Evolutionary conservation across 169 alveolate species (phyloP), one percentile per base, ranked within the genome.

Genomic region (Plasmodium vinckei): DNA sequence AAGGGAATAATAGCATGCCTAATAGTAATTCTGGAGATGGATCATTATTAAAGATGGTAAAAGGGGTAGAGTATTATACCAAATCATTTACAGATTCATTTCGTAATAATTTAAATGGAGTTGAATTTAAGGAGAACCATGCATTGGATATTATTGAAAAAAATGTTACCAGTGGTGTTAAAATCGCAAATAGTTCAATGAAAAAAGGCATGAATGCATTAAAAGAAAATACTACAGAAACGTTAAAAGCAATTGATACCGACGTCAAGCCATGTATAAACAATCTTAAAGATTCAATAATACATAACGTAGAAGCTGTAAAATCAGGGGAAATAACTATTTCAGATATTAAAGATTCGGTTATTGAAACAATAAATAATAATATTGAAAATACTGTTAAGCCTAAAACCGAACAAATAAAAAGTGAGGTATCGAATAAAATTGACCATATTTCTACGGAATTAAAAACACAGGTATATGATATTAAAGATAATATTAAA

Each of bases 401-500:
- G 19, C 82, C 82, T 21, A 70, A 9, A 17, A 49, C 53, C 7
- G 82, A 70, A 33, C 47, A 51, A 49, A 21, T 70, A 21, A 70
- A 70, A 70, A 49, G 21, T 21, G 53, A 17, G 9, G 82, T 70
- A 2, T 9, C 53, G 19, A 51, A 70, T 17, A 70, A 21, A 51
- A 25, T 23, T 19, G 82, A 70, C 10, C 53, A 70, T 19, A 47
- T 70, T 70, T 47, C 47, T 49, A 5, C 60, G 12, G 54, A 12
- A 13, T 39, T 70, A n/a, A 53, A 46, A 57, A 64, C 84, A n/a
- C 49, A 25, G 53, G 53, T 71, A 49, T 25, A 53, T 71, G 84
- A 71, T 42, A 23, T 71, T 21, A 71, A 71, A 53, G 84, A 71
- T 42, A 49, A 64, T 42, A 71, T 71, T 71, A 71, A 71, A 23